A percentile compares a stretch with the other conserved stretches of the same genome.
Conservation (phyloP, 2,329 filamentous ascomycete genomes). For the Colletotrichum lentis region DNA sequence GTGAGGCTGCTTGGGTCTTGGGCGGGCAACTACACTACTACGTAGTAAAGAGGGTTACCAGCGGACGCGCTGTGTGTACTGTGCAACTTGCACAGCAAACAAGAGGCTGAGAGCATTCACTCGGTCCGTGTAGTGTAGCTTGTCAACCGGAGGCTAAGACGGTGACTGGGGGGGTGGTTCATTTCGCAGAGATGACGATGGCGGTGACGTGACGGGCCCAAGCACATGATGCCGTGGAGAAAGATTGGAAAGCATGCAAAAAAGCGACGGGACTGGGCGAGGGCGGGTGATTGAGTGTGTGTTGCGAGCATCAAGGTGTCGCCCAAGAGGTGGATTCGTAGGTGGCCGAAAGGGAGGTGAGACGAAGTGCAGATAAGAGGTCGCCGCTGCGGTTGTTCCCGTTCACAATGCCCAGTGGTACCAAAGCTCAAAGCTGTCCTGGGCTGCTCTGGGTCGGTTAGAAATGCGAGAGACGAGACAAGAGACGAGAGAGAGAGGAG, state of each 20-base stretch:
- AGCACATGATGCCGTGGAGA: background rate
- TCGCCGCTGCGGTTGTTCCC: background rate
- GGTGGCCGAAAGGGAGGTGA: background rate
- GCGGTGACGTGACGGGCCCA: conserved; percentile 24
- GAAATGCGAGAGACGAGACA: background rate
- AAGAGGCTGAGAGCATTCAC: background rate
- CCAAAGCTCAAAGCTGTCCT: background rate
- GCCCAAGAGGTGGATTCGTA: background rate
- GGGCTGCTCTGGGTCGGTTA: background rate
- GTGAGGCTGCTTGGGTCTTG: conserved; percentile 3
- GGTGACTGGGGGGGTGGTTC: conserved; percentile 5
- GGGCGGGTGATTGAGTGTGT: background rate
- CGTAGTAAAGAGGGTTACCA: background rate
- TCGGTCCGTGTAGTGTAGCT: background rate
- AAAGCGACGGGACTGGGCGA: background rate
- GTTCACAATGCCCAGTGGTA: background rate
- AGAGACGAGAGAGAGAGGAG: background rate
- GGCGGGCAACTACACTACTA: background rate
- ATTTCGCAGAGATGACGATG: conserved; percentile 27
- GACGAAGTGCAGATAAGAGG: background rate
- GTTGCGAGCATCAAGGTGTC: background rate
- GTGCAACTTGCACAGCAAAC: too few relatives aligned
- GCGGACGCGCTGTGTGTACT: background rate
- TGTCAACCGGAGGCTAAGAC: background rate
- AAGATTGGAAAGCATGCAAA: background rate